phyloP scores from a whole-genome alignment of 148 eudicot genomes.

The Arctostaphylos glauca region DNA sequence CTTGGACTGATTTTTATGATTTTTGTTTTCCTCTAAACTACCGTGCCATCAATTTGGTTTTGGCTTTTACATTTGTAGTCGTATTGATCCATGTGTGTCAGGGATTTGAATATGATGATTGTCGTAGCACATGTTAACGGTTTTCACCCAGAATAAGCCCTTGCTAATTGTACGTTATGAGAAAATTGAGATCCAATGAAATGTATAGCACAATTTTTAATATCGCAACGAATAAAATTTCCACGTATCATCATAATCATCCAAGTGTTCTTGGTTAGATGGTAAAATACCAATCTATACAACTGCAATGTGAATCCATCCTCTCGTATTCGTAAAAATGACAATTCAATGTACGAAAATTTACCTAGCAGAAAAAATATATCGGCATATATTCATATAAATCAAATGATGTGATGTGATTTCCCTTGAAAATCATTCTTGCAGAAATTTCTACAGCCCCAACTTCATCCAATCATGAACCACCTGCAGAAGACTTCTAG shows the following conservation, averaged over 20 bases:
- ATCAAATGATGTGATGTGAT: not conserved
- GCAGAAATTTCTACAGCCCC: no score
- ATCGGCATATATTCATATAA: not conserved
- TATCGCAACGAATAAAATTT: not conserved
- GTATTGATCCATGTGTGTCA: no score
- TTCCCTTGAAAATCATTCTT: not conserved
- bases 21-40: no score
- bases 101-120: no score
- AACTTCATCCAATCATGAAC: no score
- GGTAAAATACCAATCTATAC: not conserved
- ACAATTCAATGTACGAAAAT: not conserved
- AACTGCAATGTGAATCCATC: not conserved
- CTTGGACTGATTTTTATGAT: no score
- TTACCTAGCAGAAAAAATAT: not conserved
- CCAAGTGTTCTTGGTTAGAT: not conserved
- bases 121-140: not conserved
- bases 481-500: no score
- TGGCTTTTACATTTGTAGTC: no score
- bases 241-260: not conserved
- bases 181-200: not conserved
- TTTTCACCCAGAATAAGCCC: not conserved
- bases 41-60: no score
- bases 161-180: not conserved
- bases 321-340: not conserved
- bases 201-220: not conserved